Base-by-base conservation (phyloP, 495 filamentous ascomycete species). In the Penicillium ochrochloron region DNA sequence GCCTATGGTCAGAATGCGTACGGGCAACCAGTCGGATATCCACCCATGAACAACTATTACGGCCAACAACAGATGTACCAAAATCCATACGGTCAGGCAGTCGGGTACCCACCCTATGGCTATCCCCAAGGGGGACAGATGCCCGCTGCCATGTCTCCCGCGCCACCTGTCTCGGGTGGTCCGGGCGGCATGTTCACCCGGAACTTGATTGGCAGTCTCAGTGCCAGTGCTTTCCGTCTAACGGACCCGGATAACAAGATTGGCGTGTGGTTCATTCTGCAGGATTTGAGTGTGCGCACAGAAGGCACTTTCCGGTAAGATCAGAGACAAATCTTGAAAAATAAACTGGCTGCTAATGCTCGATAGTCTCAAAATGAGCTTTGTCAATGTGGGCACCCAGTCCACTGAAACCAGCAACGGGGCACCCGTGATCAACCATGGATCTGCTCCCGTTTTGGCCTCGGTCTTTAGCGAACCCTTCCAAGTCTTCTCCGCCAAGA, bases 261-360 rank as follows among this genome's bases (percentile, higher is more conserved):
- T 61, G 93, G 93, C 11, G 93, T 97, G 52, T 99, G 95, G 95
- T 99, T 99, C 67, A 92, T 99, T 64, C 81, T 98, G 44, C 95
- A 97, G 76, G 95, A 99, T 81, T 79, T 99, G 14, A 96, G 92
- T 69, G 94, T 99, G 29, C 83, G 95, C 52, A 97, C 93, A 9
- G 95, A 99, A 74, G 95, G 95, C 17, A 81, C 78, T 58, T 99
- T 97, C 78, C 85, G 93, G 94, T 96, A 85, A 66, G 85, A 69
- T 10, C 52, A 37, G 54, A 41, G 1, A 14, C 61, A 48, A 4
- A n/a, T 4, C 27, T 33, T 27, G 23, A 9, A 15, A 11, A 11
- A 9, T 31, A 12, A 21, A 33, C 1, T 3, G 27, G 12, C 57
- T 27, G 39, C 66, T 71, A 57, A 66, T 54, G 9, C 2, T 31